A percentile compares a stretch with the other conserved stretches of the same genome.
These are phyloP conservation scores for Penicillium sp. DNA, from an alignment of 2,329 filamentous ascomycete genomes.

Conservation along the genomic window DNA sequence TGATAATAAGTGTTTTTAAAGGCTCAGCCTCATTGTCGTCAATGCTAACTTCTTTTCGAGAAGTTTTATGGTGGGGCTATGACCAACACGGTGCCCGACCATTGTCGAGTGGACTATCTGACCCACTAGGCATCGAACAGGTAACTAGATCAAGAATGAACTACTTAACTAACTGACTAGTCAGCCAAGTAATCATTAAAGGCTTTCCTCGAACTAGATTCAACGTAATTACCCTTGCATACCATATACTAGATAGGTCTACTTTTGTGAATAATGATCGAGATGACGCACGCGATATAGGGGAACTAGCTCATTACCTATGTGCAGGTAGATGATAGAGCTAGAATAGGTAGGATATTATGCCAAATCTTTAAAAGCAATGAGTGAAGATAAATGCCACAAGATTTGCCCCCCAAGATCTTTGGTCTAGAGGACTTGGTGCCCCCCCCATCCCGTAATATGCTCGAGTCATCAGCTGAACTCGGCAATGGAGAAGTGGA, in stretches of 20 bases:
- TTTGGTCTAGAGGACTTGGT: neutral
- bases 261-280: too few relatives aligned
- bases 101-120: neutral
- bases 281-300: neutral
- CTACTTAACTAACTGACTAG: neutral
- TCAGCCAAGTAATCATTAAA: neutral
- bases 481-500: too few relatives aligned
- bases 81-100: constrained; percentile 1
- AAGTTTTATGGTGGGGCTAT: neutral
- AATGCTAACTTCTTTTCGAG: too few relatives aligned
- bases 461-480: too few relatives aligned
- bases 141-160: too few relatives aligned
- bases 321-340: too few relatives aligned
- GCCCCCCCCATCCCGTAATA: neutral
- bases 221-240: too few relatives aligned
- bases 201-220: neutral
- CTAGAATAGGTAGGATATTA: neutral
- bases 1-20: neutral
- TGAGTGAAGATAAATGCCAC: neutral
- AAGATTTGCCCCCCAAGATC: neutral
- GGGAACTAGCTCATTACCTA: too few relatives aligned
- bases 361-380: neutral
- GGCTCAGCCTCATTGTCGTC: neutral
- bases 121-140: neutral
- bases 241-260: too few relatives aligned